Base-by-base conservation (phyloP, 257 asterid genomes). In the Gentiana straminea region DNA sequence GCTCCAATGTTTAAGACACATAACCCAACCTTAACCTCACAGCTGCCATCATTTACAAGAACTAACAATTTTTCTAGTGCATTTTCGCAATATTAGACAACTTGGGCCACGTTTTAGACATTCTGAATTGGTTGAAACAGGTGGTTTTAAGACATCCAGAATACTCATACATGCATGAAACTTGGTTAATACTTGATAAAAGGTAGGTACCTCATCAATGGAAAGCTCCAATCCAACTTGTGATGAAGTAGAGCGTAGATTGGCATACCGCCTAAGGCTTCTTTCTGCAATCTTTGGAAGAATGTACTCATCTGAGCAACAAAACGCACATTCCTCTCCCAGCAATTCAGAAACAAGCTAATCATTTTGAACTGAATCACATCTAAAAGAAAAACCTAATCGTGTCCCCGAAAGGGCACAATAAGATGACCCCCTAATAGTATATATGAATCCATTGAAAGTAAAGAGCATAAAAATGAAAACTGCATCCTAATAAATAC, bases 271-370 rank as follows among this genome's bases (percentile, higher is more conserved):
- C 66, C 95, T 79, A 74, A 91, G 54, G 59, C 84, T 77, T 65
- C 97, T 78, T 81, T 91, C 98, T 53, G 95, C 95, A 49, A 91
- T 76, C 92, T 84, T 87, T 33, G 97, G 97, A 57, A 91, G 93
- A 64, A 87, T 81, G 71, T 87, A 91, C 72, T 87, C 98, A 59
- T 84, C 98, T 91, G 76, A 68, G 62, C 69, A 75, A 70, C 67
- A 52, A 75, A 24, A 24, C 24, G 24, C 24, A 24, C 24, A 24
- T 24, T 24, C 24, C 24, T 24, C 24, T 24, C 24, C 24, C 24
- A 24, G 24, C 24, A 75, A 70, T 65, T 24, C 24, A 0, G 24
- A 52, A 75, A 62, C 57, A 45, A 33, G 65, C 37, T 52, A 61
- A 61, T 15, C 11, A 10, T 66, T 35, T 70, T 61, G 71, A 54